Base-by-base conservation (phyloP, 2,329 filamentous ascomycete species). In the Stemphylium beticola region DNA sequence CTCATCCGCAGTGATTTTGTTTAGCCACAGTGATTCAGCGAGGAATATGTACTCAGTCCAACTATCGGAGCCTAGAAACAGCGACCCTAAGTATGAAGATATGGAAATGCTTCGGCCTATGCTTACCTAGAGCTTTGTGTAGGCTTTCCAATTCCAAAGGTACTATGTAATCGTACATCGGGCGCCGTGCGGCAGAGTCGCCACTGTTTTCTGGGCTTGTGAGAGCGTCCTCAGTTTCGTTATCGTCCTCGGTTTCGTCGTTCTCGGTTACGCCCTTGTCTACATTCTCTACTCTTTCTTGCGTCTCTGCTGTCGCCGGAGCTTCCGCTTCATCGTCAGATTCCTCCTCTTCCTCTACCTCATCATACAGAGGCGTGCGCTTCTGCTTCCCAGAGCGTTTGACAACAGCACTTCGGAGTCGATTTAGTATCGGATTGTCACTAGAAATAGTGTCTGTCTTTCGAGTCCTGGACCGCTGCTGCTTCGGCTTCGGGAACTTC, bases 11-110 rank as follows among this genome's bases (percentile, higher is more conserved):
- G 41, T 49, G 2, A 60, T 52, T 12, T 62, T 36, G 0, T 47
- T 24, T 1, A 49, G 18, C 38, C 44, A 53, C 4, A 46, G 40
- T 32, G 48, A 53, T 50, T 65, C 60, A 38, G 57, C 31, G 10
- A 60, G 26, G 0, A 37, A 38, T 1, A 65, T 4, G 15, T 65
- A 65, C 32, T 64, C 57, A 6, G 43, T 55, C 62, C 64, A 66
- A 29, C 58, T 50, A 6, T 60, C 50, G 11, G 45, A 15, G 6
- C 50, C 50, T 53, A 9, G 3, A 18, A 12, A 17, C 3, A 15
- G 36, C 9, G 14, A 11, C 4, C 1, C 12, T 15, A 14, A 29
- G 26, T 29, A 29, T 7, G 26, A 29, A 11, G 5, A 10, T 9
- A 11, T 9, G 8, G 8, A 29, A 10, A 2, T 10, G 5, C 26